Base-by-base conservation (phyloP, 1,284 basidiomycete genomes). In the Peniophora sp. region DNA sequence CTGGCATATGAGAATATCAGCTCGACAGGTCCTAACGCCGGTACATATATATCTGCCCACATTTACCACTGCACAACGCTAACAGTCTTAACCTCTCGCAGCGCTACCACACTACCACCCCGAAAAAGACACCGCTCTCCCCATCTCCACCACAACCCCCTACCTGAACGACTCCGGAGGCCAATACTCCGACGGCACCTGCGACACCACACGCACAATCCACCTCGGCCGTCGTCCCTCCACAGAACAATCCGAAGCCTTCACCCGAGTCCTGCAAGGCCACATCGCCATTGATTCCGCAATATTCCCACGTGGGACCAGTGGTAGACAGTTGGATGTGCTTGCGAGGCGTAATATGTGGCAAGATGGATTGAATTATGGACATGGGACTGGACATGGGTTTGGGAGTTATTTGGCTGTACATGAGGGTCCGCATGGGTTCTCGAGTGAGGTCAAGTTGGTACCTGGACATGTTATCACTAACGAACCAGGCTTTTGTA, bases 1-100 rank as follows among this genome's bases (percentile, higher is more conserved):
- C 79, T 94, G 22, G 93, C 94, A 2, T 98, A 98, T 61, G 89
- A 91, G 61, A 95, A 92, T 54, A 97, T 98, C 56, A 93, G 90
- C 23, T 95, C 90, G 0, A 85, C 80, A 25, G 96, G 95, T 0
- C 77, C 90, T 2, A 97, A 99, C 63, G 93, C 89, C 43, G n/a
- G n/a, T n/a, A n/a, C n/a, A n/a, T n/a, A n/a, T n/a, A n/a, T n/a
- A n/a, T n/a, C n/a, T n/a, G n/a, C n/a, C n/a, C n/a, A n/a, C n/a
- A n/a, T n/a, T n/a, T n/a, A n/a, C n/a, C n/a, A n/a, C n/a, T n/a
- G n/a, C n/a, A n/a, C n/a, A n/a, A n/a, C n/a, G n/a, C n/a, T n/a
- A n/a, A n/a, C n/a, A n/a, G n/a, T n/a, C n/a, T n/a, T n/a, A n/a
- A n/a, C n/a, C n/a, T n/a, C n/a, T n/a, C n/a, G n/a, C n/a, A n/a